Conservation (phyloP, 345 rosid species). For the Rubroshorea leprosula region DNA sequence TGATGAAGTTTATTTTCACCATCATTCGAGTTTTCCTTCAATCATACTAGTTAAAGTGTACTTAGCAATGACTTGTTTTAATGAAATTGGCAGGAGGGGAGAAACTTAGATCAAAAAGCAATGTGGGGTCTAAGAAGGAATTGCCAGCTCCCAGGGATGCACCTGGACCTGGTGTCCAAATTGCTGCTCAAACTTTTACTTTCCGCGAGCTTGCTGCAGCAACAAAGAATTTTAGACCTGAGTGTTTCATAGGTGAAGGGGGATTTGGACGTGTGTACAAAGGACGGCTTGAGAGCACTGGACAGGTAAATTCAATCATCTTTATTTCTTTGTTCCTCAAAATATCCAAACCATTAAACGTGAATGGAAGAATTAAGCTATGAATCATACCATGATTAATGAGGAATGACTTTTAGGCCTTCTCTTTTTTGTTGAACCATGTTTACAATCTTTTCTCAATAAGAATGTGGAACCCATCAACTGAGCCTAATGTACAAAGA, state of each 20-base stretch:
- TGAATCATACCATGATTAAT: neutral
- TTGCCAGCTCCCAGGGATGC: slow-evolving; percentile 48
- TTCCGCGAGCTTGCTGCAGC: slow-evolving; percentile 92
- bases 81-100: slow-evolving; percentile 64
- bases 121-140: slow-evolving; percentile 62
- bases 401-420: neutral
- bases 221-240: slow-evolving; percentile 81
- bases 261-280: slow-evolving; percentile 95
- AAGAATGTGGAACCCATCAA: neutral
- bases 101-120: slow-evolving; percentile 58
- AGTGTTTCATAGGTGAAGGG: slow-evolving; percentile 93
- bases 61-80: slow-evolving; percentile 15
- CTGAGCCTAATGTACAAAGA: neutral
- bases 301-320: slow-evolving; percentile 56
- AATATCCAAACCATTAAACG: neutral
- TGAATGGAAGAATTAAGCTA: neutral
- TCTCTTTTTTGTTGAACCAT: slow-evolving; percentile 3
- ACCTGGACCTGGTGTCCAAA: slow-evolving; percentile 40
- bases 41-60: neutral
- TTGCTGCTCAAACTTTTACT: slow-evolving; percentile 85
- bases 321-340: neutral
- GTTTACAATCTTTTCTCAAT: neutral
- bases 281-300: slow-evolving; percentile 82
- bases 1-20: neutral
- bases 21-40: neutral